phyloP scores from a whole-genome alignment of 495 filamentous ascomycete species.

The Daldinia loculata region DNA sequence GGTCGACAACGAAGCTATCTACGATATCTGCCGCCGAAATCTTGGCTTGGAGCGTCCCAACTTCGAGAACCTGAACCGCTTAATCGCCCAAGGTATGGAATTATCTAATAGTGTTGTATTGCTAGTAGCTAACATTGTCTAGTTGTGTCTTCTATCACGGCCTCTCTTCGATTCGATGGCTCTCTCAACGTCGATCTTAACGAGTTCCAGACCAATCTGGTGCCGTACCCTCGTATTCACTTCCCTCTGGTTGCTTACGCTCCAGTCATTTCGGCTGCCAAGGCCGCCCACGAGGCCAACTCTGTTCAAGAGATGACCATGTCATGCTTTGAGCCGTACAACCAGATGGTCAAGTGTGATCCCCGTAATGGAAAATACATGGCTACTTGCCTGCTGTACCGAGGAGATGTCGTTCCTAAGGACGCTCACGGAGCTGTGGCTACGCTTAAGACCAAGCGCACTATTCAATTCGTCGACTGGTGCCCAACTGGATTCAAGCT shows the following conservation, averaged over 20 bases:
- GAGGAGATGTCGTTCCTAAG: slow-evolving; percentile 96
- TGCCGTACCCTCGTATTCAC: slow-evolving; percentile 98
- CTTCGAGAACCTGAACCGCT: slow-evolving; percentile 97
- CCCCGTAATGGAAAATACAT: slow-evolving; percentile 99
- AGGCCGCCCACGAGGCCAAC: slow-evolving; percentile 95
- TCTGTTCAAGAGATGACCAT: slow-evolving; percentile 87
- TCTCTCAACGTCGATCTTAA: slow-evolving; percentile 99
- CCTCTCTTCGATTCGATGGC: slow-evolving; percentile 97
- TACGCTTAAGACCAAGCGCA: slow-evolving; percentile 96
- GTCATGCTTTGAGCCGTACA: slow-evolving; percentile 83
- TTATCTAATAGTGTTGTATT: neutral
- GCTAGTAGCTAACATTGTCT: slow-evolving; percentile 35
- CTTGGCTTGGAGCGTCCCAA: slow-evolving; percentile 95
- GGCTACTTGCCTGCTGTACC: slow-evolving; percentile 97
- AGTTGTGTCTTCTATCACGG: slow-evolving; percentile 98
- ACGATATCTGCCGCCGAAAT: slow-evolving; percentile 98
- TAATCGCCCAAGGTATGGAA: slow-evolving; percentile 88
- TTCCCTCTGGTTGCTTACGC: slow-evolving; percentile 98
- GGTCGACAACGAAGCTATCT: slow-evolving; percentile 99
- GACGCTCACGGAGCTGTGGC: slow-evolving; percentile 92
- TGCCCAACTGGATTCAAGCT: slow-evolving; percentile 99
- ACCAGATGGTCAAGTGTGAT: slow-evolving; percentile 99
- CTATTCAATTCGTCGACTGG: slow-evolving; percentile 99
- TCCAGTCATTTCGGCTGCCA: slow-evolving; percentile 90
- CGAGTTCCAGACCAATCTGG: slow-evolving; percentile 99